Evolutionary conservation across 768 basidiomycete species (phyloP), one percentile per base, ranked within the genome.

Genomic region (Favolaschia claudopus): DNA sequence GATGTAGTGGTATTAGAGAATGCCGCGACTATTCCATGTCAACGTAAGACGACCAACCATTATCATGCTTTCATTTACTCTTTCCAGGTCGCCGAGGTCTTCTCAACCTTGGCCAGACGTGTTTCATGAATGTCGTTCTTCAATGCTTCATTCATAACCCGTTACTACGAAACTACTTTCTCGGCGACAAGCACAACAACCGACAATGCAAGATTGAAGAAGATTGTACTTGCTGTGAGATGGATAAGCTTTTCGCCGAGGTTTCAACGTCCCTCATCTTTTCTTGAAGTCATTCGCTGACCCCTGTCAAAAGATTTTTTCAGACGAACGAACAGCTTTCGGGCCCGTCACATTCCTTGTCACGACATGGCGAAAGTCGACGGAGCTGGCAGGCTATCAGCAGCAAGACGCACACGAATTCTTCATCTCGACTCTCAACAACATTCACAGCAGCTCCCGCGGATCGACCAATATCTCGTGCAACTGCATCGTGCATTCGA

Each of bases 391-490:
- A 7, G 96, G 95, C 2, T 93, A 97, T 68, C 87, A 92, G 0
- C 96, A 98, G 71, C 96, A 96, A 68, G 96, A 97, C 58, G 92
- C 93, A 1, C 93, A 96, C 78, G 89, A 93, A 73, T 90, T 87
- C 69, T 91, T 93, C 71, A 91, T 93, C 28, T 82, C 88, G 17
- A 84, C 88, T 0, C 77, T 97, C 20, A 95, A 95, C 68, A 90
- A 93, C 62, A 90, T 97, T 10, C 96, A 98, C 70, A 77, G 80
- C 15, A 90, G 86, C 28, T 89, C 89, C 10, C 80, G 88, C 31
- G 87, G 90, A 1, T 86, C 85, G 52, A 91, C 89, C 15, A 86
- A 89, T 64, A 78, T 89, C 24, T 85, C 86, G 20, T 96, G 95
- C 72, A 92, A 89, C 60, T 98, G 96, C 68, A 87, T 96, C 67